These are phyloP conservation scores for Phytophthora vignae DNA, from an alignment of 352 stramenopile species.

Conservation along the genomic window DNA sequence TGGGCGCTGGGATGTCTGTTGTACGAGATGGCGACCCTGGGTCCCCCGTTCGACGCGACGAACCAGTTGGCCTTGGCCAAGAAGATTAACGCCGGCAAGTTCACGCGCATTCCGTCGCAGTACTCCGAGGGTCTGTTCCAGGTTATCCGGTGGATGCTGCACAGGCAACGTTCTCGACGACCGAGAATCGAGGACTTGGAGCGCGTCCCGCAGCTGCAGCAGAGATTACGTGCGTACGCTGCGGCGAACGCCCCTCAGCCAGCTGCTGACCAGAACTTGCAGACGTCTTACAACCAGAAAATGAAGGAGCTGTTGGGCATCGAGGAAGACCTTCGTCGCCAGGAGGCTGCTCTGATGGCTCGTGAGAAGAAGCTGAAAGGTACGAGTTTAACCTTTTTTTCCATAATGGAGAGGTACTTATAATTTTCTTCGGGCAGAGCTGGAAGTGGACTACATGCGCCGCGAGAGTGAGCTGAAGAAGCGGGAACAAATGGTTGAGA, in stretches of 20 bases:
- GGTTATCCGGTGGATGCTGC: slow-evolving; percentile 92
- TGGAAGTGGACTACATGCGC: slow-evolving; percentile 81
- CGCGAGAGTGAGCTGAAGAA: slow-evolving; percentile 87
- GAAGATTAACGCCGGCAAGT: slow-evolving; percentile 95
- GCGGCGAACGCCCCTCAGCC: slow-evolving; percentile 53
- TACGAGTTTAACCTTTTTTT: slow-evolving; percentile 12
- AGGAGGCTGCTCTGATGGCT: slow-evolving; percentile 84
- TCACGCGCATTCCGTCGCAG: slow-evolving; percentile 88
- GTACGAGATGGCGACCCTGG: slow-evolving; percentile 92
- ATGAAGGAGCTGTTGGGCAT: slow-evolving; percentile 90
- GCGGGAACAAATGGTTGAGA: slow-evolving; percentile 86
- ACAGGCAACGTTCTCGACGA: slow-evolving; percentile 82
- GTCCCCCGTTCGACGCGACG: slow-evolving; percentile 92
- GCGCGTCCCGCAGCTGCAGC: slow-evolving; percentile 80
- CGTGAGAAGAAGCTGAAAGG: slow-evolving; percentile 89
- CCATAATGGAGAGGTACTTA: neutral
- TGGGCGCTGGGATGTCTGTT: slow-evolving; percentile 92
- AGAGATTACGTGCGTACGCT: slow-evolving; percentile 82
- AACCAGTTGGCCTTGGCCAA: slow-evolving; percentile 94
- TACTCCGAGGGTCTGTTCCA: slow-evolving; percentile 93
- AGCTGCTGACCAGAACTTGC: slow-evolving; percentile 69
- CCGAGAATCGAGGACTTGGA: slow-evolving; percentile 88
- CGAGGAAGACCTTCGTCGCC: slow-evolving; percentile 85
- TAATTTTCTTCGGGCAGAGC: slow-evolving; percentile 46
- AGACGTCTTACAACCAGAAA: slow-evolving; percentile 86